These are phyloP conservation scores for Eutrema salsugineum DNA, from an alignment of 441 rosid genomes.

Conservation along the genomic window DNA sequence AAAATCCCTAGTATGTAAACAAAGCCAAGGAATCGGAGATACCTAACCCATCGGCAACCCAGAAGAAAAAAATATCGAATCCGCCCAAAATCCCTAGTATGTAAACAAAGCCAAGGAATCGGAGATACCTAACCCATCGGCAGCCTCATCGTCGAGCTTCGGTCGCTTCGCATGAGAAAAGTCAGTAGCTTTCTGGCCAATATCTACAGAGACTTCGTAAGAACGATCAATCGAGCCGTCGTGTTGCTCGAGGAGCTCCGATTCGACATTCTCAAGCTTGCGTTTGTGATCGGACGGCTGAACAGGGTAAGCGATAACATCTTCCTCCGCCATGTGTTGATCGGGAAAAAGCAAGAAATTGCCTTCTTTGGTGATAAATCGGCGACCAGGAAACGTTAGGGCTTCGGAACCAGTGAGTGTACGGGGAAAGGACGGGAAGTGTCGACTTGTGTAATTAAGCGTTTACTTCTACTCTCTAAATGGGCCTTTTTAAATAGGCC, in stretches of 20 bases:
- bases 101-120: not conserved
- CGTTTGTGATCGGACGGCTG: constrained; percentile 66
- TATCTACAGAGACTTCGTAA: constrained; percentile 28
- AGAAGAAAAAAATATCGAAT: not conserved
- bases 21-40: not conserved
- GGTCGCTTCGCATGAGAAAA: constrained; percentile 60
- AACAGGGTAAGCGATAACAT: constrained; percentile 32
- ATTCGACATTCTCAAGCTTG: constrained; percentile 60
- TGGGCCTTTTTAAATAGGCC: not conserved
- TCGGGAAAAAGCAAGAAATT: not conserved
- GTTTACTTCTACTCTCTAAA: not conserved
- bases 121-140: constrained; percentile 46
- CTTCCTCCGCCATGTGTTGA: constrained; percentile 65
- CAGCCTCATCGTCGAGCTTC: constrained; percentile 41
- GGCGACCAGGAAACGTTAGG: constrained; percentile 17
- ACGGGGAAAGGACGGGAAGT: not conserved
- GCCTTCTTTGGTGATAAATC: not conserved
- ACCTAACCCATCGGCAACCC: constrained; percentile 44
- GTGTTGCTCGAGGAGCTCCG: constrained; percentile 29
- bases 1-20: not conserved
- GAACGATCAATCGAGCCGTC: constrained; percentile 9
- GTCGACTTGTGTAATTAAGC: too few species aligned
- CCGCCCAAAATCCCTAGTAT: not conserved
- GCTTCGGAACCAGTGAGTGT: constrained; percentile 10
- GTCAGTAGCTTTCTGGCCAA: constrained; percentile 19